phyloP scores from a whole-genome alignment of 495 filamentous ascomycete genomes.

The Mytilinidion resinicola region DNA sequence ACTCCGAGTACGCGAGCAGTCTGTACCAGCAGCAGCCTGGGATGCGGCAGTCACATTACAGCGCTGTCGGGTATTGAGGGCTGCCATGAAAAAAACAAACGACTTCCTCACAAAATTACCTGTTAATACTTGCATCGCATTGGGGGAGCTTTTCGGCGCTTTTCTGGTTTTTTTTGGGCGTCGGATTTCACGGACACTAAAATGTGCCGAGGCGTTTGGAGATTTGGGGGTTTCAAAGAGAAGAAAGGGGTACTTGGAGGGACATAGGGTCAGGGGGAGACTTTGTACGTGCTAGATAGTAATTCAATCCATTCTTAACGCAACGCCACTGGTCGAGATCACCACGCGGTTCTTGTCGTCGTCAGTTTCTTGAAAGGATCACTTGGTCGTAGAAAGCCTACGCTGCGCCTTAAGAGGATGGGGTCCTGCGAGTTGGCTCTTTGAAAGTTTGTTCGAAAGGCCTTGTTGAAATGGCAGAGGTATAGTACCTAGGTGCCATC shows the following conservation, averaged over 20 bases:
- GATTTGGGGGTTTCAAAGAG: neutral
- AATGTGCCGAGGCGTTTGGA: neutral
- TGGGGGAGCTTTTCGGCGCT: neutral
- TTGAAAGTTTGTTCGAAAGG: too few relatives aligned
- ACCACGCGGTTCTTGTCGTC: too few relatives aligned
- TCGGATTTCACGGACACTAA: neutral
- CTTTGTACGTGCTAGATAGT: neutral
- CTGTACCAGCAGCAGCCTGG: conserved; percentile 50
- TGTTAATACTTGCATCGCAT: neutral
- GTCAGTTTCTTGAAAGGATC: too few relatives aligned
- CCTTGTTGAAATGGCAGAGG: too few relatives aligned
- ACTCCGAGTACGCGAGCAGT: conserved; percentile 59
- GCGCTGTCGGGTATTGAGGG: neutral
- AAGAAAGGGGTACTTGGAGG: neutral
- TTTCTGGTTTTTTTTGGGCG: neutral
- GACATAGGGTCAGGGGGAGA: neutral
- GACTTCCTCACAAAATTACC: neutral
- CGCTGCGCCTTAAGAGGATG: too few relatives aligned
- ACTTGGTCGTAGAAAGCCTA: too few relatives aligned
- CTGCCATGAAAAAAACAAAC: neutral
- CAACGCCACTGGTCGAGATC: too few relatives aligned
- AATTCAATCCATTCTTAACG: neutral
- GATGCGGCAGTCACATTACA: conserved; percentile 24
- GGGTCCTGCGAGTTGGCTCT: too few relatives aligned
- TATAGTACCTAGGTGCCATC: too few relatives aligned